phyloP scores from a whole-genome alignment of 163 green algal species.

The Coccomyxa subellipsoidea region DNA sequence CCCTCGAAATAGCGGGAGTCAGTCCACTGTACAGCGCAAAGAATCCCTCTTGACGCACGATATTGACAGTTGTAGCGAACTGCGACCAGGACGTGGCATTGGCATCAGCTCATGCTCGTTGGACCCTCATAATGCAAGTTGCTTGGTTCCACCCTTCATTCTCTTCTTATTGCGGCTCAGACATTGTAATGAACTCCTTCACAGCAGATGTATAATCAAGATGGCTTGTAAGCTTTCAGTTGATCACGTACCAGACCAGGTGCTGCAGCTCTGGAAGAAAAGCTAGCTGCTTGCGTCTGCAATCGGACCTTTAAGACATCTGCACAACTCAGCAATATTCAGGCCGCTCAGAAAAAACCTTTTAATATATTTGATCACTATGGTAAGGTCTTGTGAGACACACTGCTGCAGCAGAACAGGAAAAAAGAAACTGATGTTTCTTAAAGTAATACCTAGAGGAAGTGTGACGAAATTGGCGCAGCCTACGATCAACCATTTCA shows the following conservation, averaged over 20 bases:
- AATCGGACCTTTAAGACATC: constrained; percentile 84
- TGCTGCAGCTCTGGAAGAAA: constrained; percentile 5
- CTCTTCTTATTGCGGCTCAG: too few species aligned
- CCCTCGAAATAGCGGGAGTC: constrained; percentile 56
- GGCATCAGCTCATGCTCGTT: too few species aligned
- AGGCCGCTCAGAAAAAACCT: too few species aligned
- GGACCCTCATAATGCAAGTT: too few species aligned
- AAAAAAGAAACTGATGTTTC: neutral
- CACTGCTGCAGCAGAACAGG: too few species aligned
- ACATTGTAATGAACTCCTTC: too few species aligned
- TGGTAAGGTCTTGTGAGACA: too few species aligned
- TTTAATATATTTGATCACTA: too few species aligned
- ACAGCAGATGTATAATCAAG: too few species aligned
- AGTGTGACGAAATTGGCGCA: constrained; percentile 52
- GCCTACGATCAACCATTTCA: constrained; percentile 41
- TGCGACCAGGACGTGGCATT: too few species aligned
- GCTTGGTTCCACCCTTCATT: too few species aligned
- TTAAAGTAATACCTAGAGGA: constrained; percentile 37
- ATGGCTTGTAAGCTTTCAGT: constrained; percentile 28
- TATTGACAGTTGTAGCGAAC: constrained; percentile 45
- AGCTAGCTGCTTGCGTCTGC: constrained; percentile 45
- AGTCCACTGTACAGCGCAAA: constrained; percentile 70
- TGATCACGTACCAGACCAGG: constrained; percentile 41
- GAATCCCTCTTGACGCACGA: constrained; percentile 62
- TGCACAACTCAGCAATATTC: constrained; percentile 23